Evolutionary conservation across 2,329 filamentous ascomycete genomes (phyloP).

Genomic region (Fonsecaea nubica): DNA sequence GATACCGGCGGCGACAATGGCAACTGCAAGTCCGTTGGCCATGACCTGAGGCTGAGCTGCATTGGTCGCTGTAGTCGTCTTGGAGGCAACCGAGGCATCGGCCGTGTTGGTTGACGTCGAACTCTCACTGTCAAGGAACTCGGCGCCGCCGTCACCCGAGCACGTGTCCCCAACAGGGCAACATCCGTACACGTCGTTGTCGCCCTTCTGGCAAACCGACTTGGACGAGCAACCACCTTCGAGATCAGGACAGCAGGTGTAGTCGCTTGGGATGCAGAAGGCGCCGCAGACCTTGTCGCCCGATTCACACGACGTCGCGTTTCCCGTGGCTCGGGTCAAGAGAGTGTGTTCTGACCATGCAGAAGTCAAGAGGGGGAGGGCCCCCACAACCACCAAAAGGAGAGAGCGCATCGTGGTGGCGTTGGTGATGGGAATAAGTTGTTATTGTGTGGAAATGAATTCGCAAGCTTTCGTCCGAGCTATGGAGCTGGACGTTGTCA

Average conservation of each 20-base stretch:
- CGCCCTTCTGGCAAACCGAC: slow-evolving; percentile 32
- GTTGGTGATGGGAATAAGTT: background rate
- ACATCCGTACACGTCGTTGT: slow-evolving; percentile 37
- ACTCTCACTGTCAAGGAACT: slow-evolving; percentile 26
- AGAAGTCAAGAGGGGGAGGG: slow-evolving; percentile 26
- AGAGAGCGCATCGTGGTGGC: slow-evolving; percentile 30
- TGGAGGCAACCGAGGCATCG: slow-evolving; percentile 2
- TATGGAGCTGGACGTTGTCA: slow-evolving; percentile 11
- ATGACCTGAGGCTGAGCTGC: slow-evolving; percentile 21
- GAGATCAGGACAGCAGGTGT: slow-evolving; percentile 38
- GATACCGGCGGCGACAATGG: slow-evolving; percentile 22
- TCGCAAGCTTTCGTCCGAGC: background rate
- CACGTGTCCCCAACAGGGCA: slow-evolving; percentile 33
- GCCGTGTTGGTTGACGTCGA: slow-evolving; percentile 2
- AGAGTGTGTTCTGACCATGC: slow-evolving; percentile 30
- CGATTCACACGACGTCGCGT: slow-evolving; percentile 28
- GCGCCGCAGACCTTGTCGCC: slow-evolving; percentile 35
- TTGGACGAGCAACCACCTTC: slow-evolving; percentile 34
- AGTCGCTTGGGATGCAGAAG: slow-evolving; percentile 36
- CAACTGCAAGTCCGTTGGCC: slow-evolving; percentile 8
- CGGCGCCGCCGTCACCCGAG: slow-evolving; percentile 34
- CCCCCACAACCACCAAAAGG: slow-evolving; percentile 25
- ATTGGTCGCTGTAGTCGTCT: slow-evolving; percentile 17
- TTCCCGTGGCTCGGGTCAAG: slow-evolving; percentile 26
- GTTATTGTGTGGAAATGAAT: background rate